These are phyloP conservation scores for Pichia cabralensis DNA, from an alignment of 805 yeast genomes.

Conservation along the genomic window DNA sequence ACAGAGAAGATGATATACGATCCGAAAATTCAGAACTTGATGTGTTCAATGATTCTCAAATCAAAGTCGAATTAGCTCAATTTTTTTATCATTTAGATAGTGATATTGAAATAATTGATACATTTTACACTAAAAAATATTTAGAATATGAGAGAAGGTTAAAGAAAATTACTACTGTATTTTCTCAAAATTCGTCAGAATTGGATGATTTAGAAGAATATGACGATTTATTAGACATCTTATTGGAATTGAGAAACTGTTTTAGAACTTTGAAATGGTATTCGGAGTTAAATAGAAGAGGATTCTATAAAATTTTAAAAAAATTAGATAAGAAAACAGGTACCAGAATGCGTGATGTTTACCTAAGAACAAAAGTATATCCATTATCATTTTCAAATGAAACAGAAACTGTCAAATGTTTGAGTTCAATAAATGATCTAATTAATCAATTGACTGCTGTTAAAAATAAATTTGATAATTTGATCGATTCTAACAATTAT, in stretches of 20 bases:
- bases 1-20: constrained; percentile 29
- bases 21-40: constrained; percentile 20
- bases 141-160: constrained; percentile 68
- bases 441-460: constrained; percentile 45
- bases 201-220: constrained; percentile 40
- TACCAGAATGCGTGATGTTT: constrained; percentile 44
- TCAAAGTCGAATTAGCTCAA: constrained; percentile 41
- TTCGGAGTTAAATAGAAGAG: constrained; percentile 86
- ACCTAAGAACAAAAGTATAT: constrained; percentile 54
- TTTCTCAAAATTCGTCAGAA: constrained; percentile 14
- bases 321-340: constrained; percentile 81
- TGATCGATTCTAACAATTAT: constrained; percentile 7
- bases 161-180: constrained; percentile 33
- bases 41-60: constrained; percentile 30
- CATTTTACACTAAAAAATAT: constrained; percentile 63
- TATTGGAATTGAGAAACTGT: constrained; percentile 66
- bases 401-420: constrained; percentile 40
- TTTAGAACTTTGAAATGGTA: constrained; percentile 86
- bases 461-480: too few relatives aligned
- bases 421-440: constrained; percentile 42
- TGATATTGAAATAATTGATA: constrained; percentile 73
- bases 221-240: constrained; percentile 54
- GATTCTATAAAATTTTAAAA: constrained; percentile 79
- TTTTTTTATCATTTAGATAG: constrained; percentile 75
- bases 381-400: constrained; percentile 76